Conservation (phyloP, 257 asterid species). For the Jaltomata sinuosa region DNA sequence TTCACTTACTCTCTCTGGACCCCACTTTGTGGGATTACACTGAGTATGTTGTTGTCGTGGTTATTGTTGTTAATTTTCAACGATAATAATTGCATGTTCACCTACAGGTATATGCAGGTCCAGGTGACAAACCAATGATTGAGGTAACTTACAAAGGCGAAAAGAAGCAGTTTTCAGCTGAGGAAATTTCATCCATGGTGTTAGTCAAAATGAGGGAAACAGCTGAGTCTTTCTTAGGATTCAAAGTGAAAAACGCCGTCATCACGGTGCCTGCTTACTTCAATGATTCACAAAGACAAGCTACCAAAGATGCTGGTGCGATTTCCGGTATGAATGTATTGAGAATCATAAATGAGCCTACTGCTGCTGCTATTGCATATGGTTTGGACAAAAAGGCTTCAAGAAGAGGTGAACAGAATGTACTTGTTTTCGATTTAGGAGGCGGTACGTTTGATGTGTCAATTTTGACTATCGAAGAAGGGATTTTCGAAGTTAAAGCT, state of each 20-base stretch:
- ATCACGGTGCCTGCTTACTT: conserved; percentile 50
- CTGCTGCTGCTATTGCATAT: conserved; percentile 58
- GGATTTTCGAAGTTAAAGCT: conserved; percentile 49
- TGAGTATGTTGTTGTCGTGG: too few relatives aligned
- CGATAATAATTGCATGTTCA: background rate
- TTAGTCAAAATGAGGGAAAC: conserved; percentile 36
- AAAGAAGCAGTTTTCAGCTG: conserved; percentile 36
- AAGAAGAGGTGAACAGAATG: conserved; percentile 29
- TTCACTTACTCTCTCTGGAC: too few relatives aligned
- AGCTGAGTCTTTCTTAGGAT: conserved; percentile 38
- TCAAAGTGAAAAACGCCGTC: conserved; percentile 36
- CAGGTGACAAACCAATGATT: conserved; percentile 43
- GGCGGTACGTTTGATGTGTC: conserved; percentile 66
- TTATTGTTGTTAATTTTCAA: background rate
- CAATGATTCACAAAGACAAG: conserved; percentile 56
- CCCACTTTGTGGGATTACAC: too few relatives aligned
- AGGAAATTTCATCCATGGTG: conserved; percentile 51
- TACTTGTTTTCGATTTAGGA: conserved; percentile 43
- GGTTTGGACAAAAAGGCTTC: conserved; percentile 43
- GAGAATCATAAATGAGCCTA: conserved; percentile 51
- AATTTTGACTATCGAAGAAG: conserved; percentile 44
- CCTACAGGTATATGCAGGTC: conserved; percentile 15
- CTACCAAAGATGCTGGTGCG: conserved; percentile 52
- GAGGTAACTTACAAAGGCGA: conserved; percentile 37
- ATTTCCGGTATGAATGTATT: conserved; percentile 38